Evolutionary conservation across 2,329 filamentous ascomycete species (phyloP).

Genomic region (Neopestalotiopsis rosae): DNA sequence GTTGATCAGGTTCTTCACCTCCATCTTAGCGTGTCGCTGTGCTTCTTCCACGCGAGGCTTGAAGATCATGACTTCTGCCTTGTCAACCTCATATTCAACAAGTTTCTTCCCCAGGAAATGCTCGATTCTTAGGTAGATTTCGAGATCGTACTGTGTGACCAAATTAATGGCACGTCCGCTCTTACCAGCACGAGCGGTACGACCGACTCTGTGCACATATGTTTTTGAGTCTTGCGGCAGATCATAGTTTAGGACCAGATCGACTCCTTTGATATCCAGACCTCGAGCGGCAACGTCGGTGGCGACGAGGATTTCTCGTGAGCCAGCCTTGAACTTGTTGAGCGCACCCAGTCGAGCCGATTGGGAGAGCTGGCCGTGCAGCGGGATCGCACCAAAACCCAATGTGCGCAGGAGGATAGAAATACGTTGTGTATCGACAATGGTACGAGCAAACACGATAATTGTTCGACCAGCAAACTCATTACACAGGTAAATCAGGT

Average conservation of each 20-base stretch:
- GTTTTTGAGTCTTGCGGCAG: constrained; percentile 86
- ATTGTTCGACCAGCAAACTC: constrained; percentile 85
- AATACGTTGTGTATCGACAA: constrained; percentile 87
- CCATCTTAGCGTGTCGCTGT: constrained; percentile 76
- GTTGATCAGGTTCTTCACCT: constrained; percentile 83
- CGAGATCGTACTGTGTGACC: constrained; percentile 81
- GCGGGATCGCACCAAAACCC: constrained; percentile 87
- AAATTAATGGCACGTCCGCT: constrained; percentile 81
- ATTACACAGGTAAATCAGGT: constrained; percentile 84
- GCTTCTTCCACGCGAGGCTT: constrained; percentile 80
- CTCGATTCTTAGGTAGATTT: constrained; percentile 80
- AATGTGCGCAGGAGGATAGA: constrained; percentile 83
- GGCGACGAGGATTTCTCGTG: constrained; percentile 86
- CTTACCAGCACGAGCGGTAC: constrained; percentile 86
- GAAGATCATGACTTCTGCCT: constrained; percentile 87
- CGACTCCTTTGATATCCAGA: constrained; percentile 91
- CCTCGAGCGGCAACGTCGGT: constrained; percentile 94
- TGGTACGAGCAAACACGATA: constrained; percentile 91
- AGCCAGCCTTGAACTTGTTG: constrained; percentile 84
- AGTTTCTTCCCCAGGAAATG: constrained; percentile 80
- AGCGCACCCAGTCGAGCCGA: constrained; percentile 84
- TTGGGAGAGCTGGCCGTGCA: constrained; percentile 92
- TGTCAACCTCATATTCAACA: constrained; percentile 69
- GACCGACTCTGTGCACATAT: constrained; percentile 87
- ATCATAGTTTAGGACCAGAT: constrained; percentile 86